These are phyloP conservation scores for Kodamaea kakaduensis DNA, from an alignment of 805 yeast species.

Conservation along the genomic window DNA sequence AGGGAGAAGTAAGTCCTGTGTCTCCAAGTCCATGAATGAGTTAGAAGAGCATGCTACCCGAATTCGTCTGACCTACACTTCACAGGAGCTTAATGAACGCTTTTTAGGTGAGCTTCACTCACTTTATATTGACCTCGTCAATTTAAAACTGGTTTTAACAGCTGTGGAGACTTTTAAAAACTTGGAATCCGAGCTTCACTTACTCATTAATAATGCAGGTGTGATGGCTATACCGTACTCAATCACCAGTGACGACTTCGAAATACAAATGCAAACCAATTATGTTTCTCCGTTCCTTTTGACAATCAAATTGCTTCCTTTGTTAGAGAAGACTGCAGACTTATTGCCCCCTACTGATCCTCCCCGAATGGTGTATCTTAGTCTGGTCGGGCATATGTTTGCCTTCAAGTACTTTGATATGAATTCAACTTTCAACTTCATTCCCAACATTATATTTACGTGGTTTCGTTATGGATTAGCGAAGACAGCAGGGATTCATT, in stretches of 20 bases:
- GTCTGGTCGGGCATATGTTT: slow-evolving; percentile 63
- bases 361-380: slow-evolving; percentile 59
- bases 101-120: slow-evolving; percentile 34
- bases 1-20: slow-evolving; percentile 59
- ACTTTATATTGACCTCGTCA: slow-evolving; percentile 36
- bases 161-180: slow-evolving; percentile 47
- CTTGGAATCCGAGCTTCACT: slow-evolving; percentile 49
- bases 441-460: slow-evolving; percentile 67
- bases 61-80: slow-evolving; percentile 21
- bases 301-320: slow-evolving; percentile 55
- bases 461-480: slow-evolving; percentile 78
- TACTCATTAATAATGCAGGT: slow-evolving; percentile 76
- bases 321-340: slow-evolving; percentile 41
- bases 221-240: slow-evolving; percentile 72
- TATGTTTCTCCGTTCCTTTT: slow-evolving; percentile 72
- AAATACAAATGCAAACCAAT: slow-evolving; percentile 75
- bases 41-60: slow-evolving; percentile 50
- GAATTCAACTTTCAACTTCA: slow-evolving; percentile 46
- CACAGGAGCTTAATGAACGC: slow-evolving; percentile 20
- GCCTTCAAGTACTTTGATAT: slow-evolving; percentile 46
- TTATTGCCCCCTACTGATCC: slow-evolving; percentile 23
- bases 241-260: slow-evolving; percentile 65
- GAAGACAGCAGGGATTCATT: slow-evolving; percentile 74
- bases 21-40: slow-evolving; percentile 53
- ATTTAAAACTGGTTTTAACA: slow-evolving; percentile 27